phyloP scores from a whole-genome alignment of 2,329 filamentous ascomycete genomes.

The Paraphoma chrysanthemicola region DNA sequence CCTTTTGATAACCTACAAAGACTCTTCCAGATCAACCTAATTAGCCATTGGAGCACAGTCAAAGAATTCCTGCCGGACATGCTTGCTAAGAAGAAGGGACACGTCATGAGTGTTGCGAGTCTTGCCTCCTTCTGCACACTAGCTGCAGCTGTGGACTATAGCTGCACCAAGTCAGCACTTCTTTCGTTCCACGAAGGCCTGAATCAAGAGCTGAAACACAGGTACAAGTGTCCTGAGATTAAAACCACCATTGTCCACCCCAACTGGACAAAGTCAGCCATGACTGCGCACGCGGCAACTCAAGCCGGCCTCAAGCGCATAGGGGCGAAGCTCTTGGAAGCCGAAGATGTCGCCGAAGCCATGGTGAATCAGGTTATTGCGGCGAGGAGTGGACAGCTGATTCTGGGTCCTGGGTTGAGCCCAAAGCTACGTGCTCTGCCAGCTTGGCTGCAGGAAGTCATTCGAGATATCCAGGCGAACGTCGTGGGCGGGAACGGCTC shows the following conservation, averaged over 20 bases:
- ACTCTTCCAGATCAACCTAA: constrained; percentile 44
- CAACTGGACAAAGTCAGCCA: constrained; percentile 51
- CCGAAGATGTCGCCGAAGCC: constrained; percentile 50
- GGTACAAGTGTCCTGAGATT: constrained; percentile 52
- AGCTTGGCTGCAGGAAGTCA: constrained; percentile 42
- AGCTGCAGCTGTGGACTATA: constrained; percentile 44
- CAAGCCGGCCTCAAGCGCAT: constrained; percentile 39
- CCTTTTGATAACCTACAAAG: constrained; percentile 30
- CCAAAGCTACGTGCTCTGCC: constrained; percentile 38
- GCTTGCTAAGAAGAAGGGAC: constrained; percentile 45
- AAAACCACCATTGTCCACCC: constrained; percentile 54
- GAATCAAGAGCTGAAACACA: constrained; percentile 50
- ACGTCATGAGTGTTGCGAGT: constrained; percentile 45
- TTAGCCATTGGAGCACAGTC: constrained; percentile 47
- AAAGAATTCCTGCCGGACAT: constrained; percentile 48
- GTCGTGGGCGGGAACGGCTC: constrained; percentile 36
- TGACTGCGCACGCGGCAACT: constrained; percentile 34
- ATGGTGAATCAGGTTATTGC: constrained; percentile 54
- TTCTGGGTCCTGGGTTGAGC: constrained; percentile 42
- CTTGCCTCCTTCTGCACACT: constrained; percentile 43
- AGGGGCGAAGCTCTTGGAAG: constrained; percentile 45
- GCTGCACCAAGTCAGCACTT: constrained; percentile 43
- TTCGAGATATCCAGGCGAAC: constrained; percentile 39
- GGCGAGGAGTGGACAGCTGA: constrained; percentile 50
- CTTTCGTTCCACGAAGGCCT: constrained; percentile 46